Base-by-base conservation (phyloP, 352 stramenopile genomes). In the Aphanomyces cochlioides region DNA sequence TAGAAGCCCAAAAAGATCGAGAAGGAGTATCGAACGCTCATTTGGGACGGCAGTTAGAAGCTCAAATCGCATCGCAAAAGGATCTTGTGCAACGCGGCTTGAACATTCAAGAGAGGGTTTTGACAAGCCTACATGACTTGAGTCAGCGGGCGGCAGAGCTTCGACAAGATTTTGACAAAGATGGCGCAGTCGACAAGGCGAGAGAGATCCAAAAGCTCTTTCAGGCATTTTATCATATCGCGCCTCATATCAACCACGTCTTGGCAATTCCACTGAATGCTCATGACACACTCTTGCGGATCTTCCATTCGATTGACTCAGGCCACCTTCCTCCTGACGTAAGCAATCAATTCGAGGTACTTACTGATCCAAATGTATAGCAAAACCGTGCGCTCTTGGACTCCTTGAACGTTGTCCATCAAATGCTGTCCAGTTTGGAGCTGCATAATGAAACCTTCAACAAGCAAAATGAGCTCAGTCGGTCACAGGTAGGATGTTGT, bases 351-450 rank as follows among this genome's bases (percentile, higher is more conserved):
- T 59, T 48, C 28, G 7, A 28, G 7, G 63, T 19, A 7, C 28
- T 5, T 15, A 36, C 19, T 66, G 8, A 17, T 61, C 15, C 6
- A 59, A 5, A 17, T 36, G 10, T 56, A 8, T 45, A 70, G 64
- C 47, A 70, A 8, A 17, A 47, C 8, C 13, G 15, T 3, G 6
- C 3, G 17, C 36, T 70, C 3, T 7, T 34, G 15, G 47, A 61
- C 40, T 48, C 53, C 1, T 4, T 61, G 13, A 70, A 12, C 5
- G n/a, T n/a, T 7, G n/a, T 58, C 3, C 37, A 34, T 5, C 64
- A 70, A n/a, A 63, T 70, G 64, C 64, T 70, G 10, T 12, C 39
- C n/a, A 70, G 43, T 39, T 56, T 70, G 13, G 64, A 70, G 28
- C 47, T 28, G n/a, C 64, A 70, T 50, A 70, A 70, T 43, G 36